Evolutionary conservation across 352 stramenopile species (phyloP), one percentile per base, ranked within the genome.

Genomic region (Pythium pyrilobum): DNA sequence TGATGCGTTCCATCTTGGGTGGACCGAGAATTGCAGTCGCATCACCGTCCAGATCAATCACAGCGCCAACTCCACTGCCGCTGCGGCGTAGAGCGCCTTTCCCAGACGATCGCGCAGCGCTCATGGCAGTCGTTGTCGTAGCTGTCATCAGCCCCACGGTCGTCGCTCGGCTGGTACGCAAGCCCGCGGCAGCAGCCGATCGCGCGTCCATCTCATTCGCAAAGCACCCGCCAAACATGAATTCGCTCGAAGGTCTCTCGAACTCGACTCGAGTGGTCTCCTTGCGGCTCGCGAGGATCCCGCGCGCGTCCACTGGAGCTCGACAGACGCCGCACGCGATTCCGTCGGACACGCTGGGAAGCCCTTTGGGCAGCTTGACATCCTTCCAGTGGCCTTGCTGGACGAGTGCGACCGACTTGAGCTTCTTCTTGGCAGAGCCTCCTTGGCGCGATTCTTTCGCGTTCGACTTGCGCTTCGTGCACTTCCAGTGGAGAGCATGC

Each of bases 1-100:
- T 87, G 38, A 92, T 81, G 29, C 76, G 71, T 34, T 92, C 81
- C 79, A 92, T 84, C 48, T 90, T 92, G 0, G 66, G 77, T 0
- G 81, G 77, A 1, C 52, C 66, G 28, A 89, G 44, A 7, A 57
- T 45, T 31, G 65, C 52, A 16, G 68, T 45, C 8, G 52, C 52
- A 18, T 65, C 42, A 25, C 54, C 41, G 2, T 72, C 46, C 11
- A 64, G 59, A 2, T 62, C 62, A 24, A 34, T 20, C 15, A 18
- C 9, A 28, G 27, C 4, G 33, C 23, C 21, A 45, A 45, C 15
- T 9, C 28, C 38, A 36, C 29, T 49, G 4, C 21, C 29, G 37
- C 36, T 55, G 2, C 53, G 34, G 25, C 45, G 27, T 7, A 28
- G 16, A 15, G 56, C 45, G n/a, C 29, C 44, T n/a, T 66, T 66